phyloP scores from a whole-genome alignment of 768 basidiomycete species.

The Agaricus blazei region DNA sequence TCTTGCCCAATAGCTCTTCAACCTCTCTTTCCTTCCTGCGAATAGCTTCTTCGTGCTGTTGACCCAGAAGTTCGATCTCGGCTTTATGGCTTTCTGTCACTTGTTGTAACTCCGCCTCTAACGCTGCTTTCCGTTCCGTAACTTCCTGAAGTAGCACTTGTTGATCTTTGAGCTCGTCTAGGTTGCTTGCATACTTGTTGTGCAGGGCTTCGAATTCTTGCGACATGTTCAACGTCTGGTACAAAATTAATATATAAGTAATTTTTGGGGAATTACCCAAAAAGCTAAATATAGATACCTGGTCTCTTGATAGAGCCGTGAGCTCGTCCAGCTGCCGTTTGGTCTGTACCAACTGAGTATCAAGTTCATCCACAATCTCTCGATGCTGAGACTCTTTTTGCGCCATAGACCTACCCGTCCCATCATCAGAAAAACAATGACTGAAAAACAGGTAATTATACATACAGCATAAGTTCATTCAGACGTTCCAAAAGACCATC shows the following conservation, averaged over 20 bases:
- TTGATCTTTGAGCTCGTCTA: conserved; percentile 24
- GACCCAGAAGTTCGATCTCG: conserved; percentile 43
- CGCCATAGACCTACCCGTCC: conserved; percentile 78
- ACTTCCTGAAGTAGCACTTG: conserved; percentile 51
- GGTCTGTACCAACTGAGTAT: conserved; percentile 58
- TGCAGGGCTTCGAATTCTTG: conserved; percentile 76
- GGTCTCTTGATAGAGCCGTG: conserved; percentile 75
- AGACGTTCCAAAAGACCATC: conserved; percentile 76
- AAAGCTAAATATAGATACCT: conserved; percentile 43
- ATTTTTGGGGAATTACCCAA: background rate
- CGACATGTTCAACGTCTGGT: conserved; percentile 81
- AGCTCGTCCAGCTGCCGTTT: conserved; percentile 81
- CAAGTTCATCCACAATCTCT: conserved; percentile 71
- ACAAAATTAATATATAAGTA: conserved; percentile 1
- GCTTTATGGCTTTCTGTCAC: conserved; percentile 46
- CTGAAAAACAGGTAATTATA: conserved; percentile 6
- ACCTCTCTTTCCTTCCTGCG: conserved; percentile 20
- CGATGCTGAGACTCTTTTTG: conserved; percentile 91
- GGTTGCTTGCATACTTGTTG: conserved; percentile 35
- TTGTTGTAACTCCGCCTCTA: conserved; percentile 45
- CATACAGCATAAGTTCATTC: conserved; percentile 91
- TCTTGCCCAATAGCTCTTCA: background rate
- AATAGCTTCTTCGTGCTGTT: conserved; percentile 42
- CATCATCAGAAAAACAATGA: conserved; percentile 11
- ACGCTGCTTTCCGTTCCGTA: conserved; percentile 49